Evolutionary conservation across 106 monocot species (phyloP).

Genomic region (Apostasia shenzhenica): DNA sequence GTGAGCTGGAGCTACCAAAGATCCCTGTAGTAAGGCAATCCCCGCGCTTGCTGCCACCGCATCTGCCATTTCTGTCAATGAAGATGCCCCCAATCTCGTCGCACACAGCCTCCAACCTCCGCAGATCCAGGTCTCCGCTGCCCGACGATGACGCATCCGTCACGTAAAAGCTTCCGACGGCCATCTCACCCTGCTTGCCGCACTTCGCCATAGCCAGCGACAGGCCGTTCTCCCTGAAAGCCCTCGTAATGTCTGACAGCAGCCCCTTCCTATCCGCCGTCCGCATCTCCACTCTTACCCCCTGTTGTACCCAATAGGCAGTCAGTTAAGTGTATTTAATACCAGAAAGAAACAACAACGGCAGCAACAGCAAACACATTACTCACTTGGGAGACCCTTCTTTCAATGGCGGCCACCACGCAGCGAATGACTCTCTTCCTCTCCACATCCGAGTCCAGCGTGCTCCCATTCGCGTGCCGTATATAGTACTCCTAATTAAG

Average conservation of each 20-base stretch:
- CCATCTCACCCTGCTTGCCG: conserved; percentile 18
- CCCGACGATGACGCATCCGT: conserved; percentile 18
- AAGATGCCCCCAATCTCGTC: conserved; percentile 13
- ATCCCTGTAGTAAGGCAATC: too few species aligned
- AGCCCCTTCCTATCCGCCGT: conserved; percentile 36
- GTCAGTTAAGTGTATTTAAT: neutral
- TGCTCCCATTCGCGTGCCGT: conserved; percentile 40
- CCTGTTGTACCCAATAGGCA: conserved; percentile 13
- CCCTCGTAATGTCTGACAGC: conserved; percentile 46
- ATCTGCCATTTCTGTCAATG: neutral
- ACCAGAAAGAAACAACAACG: neutral
- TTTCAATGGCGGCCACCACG: conserved; percentile 50
- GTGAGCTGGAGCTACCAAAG: too few species aligned
- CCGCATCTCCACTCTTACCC: conserved; percentile 33
- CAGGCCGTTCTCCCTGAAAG: conserved; percentile 51
- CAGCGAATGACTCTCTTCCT: conserved; percentile 34
- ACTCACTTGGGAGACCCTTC: conserved; percentile 53
- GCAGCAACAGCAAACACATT: neutral
- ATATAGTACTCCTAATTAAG: conserved; percentile 58
- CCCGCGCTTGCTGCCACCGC: neutral
- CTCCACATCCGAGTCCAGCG: conserved; percentile 35
- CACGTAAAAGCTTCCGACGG: conserved; percentile 51
- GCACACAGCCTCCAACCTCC: conserved; percentile 26
- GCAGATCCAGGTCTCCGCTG: conserved; percentile 13
- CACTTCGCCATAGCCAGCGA: conserved; percentile 45